Evolutionary conservation across 1,139 yeast genomes (phyloP).

Genomic region (Candida sanyaensis): DNA sequence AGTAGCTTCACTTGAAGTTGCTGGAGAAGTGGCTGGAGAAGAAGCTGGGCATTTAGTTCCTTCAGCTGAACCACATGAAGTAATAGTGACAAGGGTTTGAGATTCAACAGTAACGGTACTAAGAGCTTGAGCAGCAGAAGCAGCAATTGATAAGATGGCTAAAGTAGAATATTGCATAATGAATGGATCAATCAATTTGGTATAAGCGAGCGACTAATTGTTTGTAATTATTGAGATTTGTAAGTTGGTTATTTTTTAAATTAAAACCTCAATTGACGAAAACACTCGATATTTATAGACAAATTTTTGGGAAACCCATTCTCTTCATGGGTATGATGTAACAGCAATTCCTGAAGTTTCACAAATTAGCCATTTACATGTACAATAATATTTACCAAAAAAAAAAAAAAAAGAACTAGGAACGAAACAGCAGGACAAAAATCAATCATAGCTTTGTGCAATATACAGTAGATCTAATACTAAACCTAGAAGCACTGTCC

Average conservation of each 20-base stretch:
- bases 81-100: conserved; percentile 34
- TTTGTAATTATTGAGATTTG: conserved; percentile 12
- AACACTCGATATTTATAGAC: neutral
- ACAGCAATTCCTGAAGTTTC: neutral
- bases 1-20: neutral
- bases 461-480: neutral
- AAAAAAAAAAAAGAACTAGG: too few relatives aligned
- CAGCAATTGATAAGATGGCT: conserved; percentile 47
- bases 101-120: conserved; percentile 28
- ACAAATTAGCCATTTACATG: neutral
- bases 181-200: conserved; percentile 11
- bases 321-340: neutral
- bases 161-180: conserved; percentile 49
- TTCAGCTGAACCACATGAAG: conserved; percentile 37
- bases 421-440: too few relatives aligned
- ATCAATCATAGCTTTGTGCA: too few relatives aligned
- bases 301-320: too few relatives aligned
- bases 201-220: conserved; percentile 32
- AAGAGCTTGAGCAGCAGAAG: conserved; percentile 27
- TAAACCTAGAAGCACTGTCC: neutral
- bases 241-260: too few relatives aligned
- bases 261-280: neutral
- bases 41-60: conserved; percentile 45
- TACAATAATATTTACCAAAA: too few relatives aligned
- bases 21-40: conserved; percentile 14